Percentiles rank a stretch among this genome's conserved stretches.
Evolutionary conservation across 2,329 filamentous ascomycete species (phyloP).

Genomic region (Fusarium burgessii): DNA sequence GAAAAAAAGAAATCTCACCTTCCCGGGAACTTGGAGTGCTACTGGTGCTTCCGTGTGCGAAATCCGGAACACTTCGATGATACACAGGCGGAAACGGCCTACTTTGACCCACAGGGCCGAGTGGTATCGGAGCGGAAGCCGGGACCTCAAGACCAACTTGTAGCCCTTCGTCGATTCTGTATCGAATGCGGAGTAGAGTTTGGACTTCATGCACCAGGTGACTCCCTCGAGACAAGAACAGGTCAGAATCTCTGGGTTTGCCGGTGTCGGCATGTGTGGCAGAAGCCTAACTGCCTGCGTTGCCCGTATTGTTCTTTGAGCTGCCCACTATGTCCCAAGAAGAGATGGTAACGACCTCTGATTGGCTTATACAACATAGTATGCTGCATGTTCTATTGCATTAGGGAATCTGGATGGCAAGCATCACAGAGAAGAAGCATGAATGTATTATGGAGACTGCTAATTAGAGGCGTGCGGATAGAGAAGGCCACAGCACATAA

Average conservation of each 20-base stretch:
- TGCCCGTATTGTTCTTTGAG: slow-evolving; percentile 53
- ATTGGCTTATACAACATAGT: neutral
- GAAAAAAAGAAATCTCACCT: slow-evolving; percentile 53
- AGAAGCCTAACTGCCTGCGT: slow-evolving; percentile 51
- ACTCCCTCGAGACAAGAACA: slow-evolving; percentile 54
- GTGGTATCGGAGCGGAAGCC: slow-evolving; percentile 49
- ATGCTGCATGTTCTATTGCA: neutral
- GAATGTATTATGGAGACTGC: slow-evolving; percentile 1
- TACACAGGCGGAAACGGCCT: slow-evolving; percentile 50
- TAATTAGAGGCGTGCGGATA: neutral
- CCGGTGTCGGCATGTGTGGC: slow-evolving; percentile 53
- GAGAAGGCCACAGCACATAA: neutral
- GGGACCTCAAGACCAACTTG: slow-evolving; percentile 45
- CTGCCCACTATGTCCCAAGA: slow-evolving; percentile 53
- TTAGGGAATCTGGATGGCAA: slow-evolving; percentile 8
- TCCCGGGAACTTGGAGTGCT: slow-evolving; percentile 58
- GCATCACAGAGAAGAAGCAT: neutral
- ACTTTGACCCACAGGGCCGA: slow-evolving; percentile 49
- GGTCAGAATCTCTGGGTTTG: slow-evolving; percentile 57
- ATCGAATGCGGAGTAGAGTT: slow-evolving; percentile 56
- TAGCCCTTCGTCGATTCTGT: slow-evolving; percentile 56
- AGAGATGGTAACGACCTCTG: slow-evolving; percentile 42
- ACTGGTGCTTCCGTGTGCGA: slow-evolving; percentile 57
- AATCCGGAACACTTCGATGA: slow-evolving; percentile 55
- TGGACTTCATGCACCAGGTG: slow-evolving; percentile 54